phyloP scores from a whole-genome alignment of 805 yeast genomes.

The Metschnikowia anglica region DNA sequence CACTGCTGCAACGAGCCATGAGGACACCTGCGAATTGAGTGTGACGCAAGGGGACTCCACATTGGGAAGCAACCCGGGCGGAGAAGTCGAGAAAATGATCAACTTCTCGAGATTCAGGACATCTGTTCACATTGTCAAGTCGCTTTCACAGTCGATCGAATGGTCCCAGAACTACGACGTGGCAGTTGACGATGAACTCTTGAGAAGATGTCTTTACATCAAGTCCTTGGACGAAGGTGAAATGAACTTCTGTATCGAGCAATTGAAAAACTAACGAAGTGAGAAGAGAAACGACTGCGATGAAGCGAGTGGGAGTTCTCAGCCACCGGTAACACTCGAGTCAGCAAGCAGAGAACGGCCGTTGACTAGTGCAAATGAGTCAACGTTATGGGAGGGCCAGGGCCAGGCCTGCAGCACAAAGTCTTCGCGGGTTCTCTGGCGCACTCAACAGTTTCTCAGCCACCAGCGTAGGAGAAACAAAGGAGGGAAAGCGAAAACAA shows the following conservation, averaged over 20 bases:
- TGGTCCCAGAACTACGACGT: constrained; percentile 74
- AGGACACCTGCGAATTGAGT: constrained; percentile 9
- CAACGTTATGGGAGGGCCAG: too few relatives aligned
- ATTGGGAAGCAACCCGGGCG: constrained; percentile 8
- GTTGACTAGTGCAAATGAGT: too few relatives aligned
- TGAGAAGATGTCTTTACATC: constrained; percentile 83
- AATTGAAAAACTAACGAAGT: neutral
- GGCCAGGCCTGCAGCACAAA: too few relatives aligned
- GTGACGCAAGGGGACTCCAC: constrained; percentile 16
- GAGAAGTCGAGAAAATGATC: constrained; percentile 45
- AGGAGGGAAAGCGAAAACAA: too few relatives aligned
- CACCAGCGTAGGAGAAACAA: too few relatives aligned
- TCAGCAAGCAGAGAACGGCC: too few relatives aligned
- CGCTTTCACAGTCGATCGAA: constrained; percentile 76
- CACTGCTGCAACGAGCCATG: constrained; percentile 4
- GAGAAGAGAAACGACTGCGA: too few relatives aligned
- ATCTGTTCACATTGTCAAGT: constrained; percentile 73
- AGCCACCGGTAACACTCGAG: too few relatives aligned
- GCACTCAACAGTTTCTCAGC: too few relatives aligned
- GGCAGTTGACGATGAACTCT: constrained; percentile 55
- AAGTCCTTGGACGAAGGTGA: constrained; percentile 72
- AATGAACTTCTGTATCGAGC: constrained; percentile 44
- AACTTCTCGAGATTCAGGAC: constrained; percentile 78
- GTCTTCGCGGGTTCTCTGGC: too few relatives aligned
- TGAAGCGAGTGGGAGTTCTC: too few relatives aligned